Evolutionary conservation across 73 alveolate species (phyloP).

Genomic region (Stentor coeruleus): DNA sequence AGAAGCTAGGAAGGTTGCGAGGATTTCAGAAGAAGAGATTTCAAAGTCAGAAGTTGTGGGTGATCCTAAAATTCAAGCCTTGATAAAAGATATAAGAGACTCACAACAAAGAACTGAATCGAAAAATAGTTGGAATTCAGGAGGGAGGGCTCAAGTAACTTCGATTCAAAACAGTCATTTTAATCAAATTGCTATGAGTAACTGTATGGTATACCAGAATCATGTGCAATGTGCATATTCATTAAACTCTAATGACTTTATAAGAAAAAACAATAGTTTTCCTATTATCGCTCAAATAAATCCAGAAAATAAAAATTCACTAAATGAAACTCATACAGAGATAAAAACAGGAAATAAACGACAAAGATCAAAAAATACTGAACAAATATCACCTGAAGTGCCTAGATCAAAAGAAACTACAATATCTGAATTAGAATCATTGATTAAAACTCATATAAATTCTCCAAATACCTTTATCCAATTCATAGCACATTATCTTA

Average conservation of each 20-base stretch:
- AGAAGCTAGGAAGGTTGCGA: slow-evolving; percentile 23
- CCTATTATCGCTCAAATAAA: too few relatives aligned
- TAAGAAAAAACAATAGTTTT: too few relatives aligned
- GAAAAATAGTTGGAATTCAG: neutral
- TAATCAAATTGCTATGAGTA: neutral
- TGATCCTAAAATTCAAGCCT: neutral
- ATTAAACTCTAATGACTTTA: neutral
- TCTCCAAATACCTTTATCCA: too few relatives aligned
- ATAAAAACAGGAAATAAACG: too few relatives aligned
- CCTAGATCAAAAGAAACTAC: too few relatives aligned
- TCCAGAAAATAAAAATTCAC: too few relatives aligned
- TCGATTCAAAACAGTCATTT: neutral
- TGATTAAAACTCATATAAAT: too few relatives aligned
- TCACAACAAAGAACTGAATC: neutral
- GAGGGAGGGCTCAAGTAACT: neutral
- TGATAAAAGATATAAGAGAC: neutral
- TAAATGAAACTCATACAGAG: too few relatives aligned
- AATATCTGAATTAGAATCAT: too few relatives aligned
- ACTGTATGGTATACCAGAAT: neutral
- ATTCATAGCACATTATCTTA: too few relatives aligned
- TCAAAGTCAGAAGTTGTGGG: neutral
- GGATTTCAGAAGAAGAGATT: neutral
- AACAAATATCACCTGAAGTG: too few relatives aligned
- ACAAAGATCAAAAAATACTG: too few relatives aligned
- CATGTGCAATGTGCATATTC: neutral